Evolutionary conservation across 2,329 filamentous ascomycete species (phyloP).

Genomic region (Calonectria hawksworthii): DNA sequence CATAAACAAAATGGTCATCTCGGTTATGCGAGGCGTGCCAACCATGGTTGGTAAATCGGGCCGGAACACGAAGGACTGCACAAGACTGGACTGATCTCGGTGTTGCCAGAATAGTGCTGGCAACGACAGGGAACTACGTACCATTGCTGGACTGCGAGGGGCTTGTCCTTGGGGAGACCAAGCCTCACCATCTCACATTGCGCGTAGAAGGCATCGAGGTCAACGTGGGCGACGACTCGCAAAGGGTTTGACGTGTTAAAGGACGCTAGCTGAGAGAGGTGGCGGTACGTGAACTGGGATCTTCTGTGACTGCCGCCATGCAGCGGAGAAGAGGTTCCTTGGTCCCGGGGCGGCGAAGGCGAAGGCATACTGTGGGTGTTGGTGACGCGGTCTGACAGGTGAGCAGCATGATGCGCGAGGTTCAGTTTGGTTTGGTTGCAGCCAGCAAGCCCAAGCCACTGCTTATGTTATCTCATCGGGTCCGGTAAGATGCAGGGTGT

Average conservation of each 20-base stretch:
- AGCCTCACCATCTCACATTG: constrained; percentile 96
- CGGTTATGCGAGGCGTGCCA: neutral
- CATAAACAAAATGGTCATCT: neutral
- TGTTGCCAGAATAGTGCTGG: neutral
- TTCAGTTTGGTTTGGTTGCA: neutral
- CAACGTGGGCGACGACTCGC: constrained; percentile 90
- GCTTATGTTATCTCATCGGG: neutral
- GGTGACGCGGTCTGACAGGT: neutral
- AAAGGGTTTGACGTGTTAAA: constrained; percentile 82
- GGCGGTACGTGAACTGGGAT: constrained; percentile 88
- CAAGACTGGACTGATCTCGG: neutral
- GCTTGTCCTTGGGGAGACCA: constrained; percentile 78
- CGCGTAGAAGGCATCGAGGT: constrained; percentile 97
- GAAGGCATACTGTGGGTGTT: constrained; percentile 39
- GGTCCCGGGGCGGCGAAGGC: constrained; percentile 31
- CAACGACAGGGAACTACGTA: constrained; percentile 50
- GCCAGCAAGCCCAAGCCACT: neutral
- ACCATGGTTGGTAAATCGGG: neutral
- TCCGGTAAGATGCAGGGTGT: neutral
- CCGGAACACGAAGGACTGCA: neutral
- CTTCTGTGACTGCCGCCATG: constrained; percentile 48
- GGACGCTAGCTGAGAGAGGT: constrained; percentile 81
- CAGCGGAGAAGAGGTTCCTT: constrained; percentile 45
- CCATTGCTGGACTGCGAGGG: constrained; percentile 96
- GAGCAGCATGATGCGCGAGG: constrained; percentile 3